Conservation (phyloP, 768 basidiomycete genomes). For the Neoboletus brunneissimus region DNA sequence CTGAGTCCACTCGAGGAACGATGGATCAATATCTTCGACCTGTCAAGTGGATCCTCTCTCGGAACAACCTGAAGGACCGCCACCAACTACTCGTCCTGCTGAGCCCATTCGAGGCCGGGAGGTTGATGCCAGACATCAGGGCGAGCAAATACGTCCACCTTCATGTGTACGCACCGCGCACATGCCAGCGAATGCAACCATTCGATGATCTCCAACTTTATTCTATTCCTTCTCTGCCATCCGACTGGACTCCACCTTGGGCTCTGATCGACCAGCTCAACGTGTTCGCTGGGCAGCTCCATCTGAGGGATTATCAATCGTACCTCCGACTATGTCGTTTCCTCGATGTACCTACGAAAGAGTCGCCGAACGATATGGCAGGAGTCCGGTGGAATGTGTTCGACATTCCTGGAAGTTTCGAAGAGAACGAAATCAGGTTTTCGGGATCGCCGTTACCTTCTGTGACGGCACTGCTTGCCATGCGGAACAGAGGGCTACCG, state of each 20-base stretch:
- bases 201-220: conserved; percentile 32
- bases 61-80: no score
- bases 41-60: no score
- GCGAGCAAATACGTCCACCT: conserved; percentile 33
- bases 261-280: conserved; percentile 7
- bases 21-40: no score
- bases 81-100: no score
- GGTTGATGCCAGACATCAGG: conserved; percentile 23
- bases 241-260: background rate
- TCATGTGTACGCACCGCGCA: conserved; percentile 41
- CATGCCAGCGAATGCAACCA: conserved; percentile 31
- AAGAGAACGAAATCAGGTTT: background rate
- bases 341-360: conserved; percentile 8
- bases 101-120: no score
- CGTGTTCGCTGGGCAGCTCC: conserved; percentile 1
- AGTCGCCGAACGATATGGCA: background rate
- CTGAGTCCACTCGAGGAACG: no score
- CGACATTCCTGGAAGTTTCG: background rate
- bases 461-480: background rate
- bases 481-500: background rate
- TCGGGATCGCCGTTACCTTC: background rate
- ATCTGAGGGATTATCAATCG: no score
- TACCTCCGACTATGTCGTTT: conserved; percentile 12
- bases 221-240: conserved; percentile 1
- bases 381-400: background rate